Evolutionary conservation across 768 basidiomycete species (phyloP), one percentile per base, ranked within the genome.

Genomic region (Bullera alba): DNA sequence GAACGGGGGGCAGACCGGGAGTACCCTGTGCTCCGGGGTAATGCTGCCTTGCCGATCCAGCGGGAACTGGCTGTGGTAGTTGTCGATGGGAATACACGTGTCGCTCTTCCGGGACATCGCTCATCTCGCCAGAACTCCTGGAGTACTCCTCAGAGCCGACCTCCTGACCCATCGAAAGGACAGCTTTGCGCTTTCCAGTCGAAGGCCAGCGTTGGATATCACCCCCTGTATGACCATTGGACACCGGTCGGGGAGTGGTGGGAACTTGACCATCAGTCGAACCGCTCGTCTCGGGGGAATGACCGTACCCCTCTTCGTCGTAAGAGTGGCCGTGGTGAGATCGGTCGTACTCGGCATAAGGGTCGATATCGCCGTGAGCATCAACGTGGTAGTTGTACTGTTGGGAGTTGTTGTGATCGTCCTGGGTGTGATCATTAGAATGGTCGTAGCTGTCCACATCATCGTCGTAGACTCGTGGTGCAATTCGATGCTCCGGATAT

Each of bases 1-100:
- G 37, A 7, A 39, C 32, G 51, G 46, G n/a, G n/a, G 32, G 58
- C 44, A 23, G 34, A 17, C 45, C 42, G 22, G 38, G 35, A 23
- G 51, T 32, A 28, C 35, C 15, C n/a, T n/a, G n/a, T n/a, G n/a
- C n/a, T n/a, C n/a, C n/a, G n/a, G n/a, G n/a, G n/a, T n/a, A n/a
- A n/a, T n/a, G n/a, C n/a, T n/a, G n/a, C n/a, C n/a, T n/a, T n/a
- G n/a, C 30, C 8, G 34, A 37, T 6, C 6, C 25, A 15, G 16
- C 27, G 39, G 6, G 2, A 30, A 22, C 27, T 15, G 8, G 12
- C n/a, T 22, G 21, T 19, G 30, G 22, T 27, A 16, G 25, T 7
- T 16, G 8, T 7, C n/a, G n/a, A n/a, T n/a, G n/a, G n/a, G n/a
- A n/a, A n/a, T n/a, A n/a, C n/a, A n/a, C n/a, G n/a, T n/a, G n/a